These are phyloP conservation scores for Eurotiales sp. DNA, from an alignment of 2,329 filamentous ascomycete genomes.

Conservation along the genomic window DNA sequence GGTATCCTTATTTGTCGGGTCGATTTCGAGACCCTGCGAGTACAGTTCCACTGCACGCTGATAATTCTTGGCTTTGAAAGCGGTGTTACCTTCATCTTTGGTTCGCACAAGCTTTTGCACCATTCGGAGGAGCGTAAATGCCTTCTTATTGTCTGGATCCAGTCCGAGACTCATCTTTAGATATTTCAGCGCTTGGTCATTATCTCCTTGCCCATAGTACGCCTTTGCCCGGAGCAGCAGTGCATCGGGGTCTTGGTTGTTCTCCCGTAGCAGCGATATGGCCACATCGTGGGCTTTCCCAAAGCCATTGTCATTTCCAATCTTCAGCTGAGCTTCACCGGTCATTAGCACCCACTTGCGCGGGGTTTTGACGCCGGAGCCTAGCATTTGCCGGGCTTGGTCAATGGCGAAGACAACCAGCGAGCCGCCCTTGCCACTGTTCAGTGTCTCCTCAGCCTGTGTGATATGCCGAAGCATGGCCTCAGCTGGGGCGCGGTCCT, in stretches of 20 bases:
- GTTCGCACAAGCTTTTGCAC: slow-evolving; percentile 89
- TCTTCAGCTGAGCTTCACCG: slow-evolving; percentile 86
- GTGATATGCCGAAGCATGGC: slow-evolving; percentile 79
- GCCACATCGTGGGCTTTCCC: slow-evolving; percentile 91
- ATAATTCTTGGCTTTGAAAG: slow-evolving; percentile 82
- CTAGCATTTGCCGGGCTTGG: slow-evolving; percentile 79
- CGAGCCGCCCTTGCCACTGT: slow-evolving; percentile 72
- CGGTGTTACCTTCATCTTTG: slow-evolving; percentile 87
- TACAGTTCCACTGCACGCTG: slow-evolving; percentile 82
- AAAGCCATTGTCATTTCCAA: slow-evolving; percentile 82
- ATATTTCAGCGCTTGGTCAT: slow-evolving; percentile 88
- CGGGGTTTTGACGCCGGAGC: slow-evolving; percentile 70
- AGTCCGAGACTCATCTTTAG: slow-evolving; percentile 85
- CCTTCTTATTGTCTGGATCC: slow-evolving; percentile 86
- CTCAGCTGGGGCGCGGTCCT: slow-evolving; percentile 78
- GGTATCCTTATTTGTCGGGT: slow-evolving; percentile 82
- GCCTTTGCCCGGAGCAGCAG: slow-evolving; percentile 83
- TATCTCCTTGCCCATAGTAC: slow-evolving; percentile 87
- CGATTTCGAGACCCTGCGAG: slow-evolving; percentile 74
- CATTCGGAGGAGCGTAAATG: slow-evolving; percentile 81
- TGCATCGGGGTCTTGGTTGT: slow-evolving; percentile 90
- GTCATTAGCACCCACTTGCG: slow-evolving; percentile 93
- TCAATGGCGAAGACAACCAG: slow-evolving; percentile 92
- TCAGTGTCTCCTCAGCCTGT: slow-evolving; percentile 73
- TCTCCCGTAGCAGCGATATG: slow-evolving; percentile 78